phyloP scores from a whole-genome alignment of 176 grass and related monocot species.

The Eleusine coracana region DNA sequence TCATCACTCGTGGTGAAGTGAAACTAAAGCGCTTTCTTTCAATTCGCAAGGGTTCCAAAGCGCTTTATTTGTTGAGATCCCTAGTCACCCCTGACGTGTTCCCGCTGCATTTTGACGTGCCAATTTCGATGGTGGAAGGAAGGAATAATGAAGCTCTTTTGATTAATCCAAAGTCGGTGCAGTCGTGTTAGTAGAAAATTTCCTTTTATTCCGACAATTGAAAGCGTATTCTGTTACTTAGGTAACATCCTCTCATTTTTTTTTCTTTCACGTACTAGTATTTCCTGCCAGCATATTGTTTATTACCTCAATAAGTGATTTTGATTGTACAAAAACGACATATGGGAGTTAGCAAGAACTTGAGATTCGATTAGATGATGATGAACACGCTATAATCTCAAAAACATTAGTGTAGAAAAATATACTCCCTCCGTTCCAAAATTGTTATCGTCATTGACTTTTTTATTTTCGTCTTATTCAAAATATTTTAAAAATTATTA shows the following conservation, averaged over 20 bases:
- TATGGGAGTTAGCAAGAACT: no score
- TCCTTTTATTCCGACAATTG: slow-evolving; percentile 2
- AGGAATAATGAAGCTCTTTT: slow-evolving; percentile 17
- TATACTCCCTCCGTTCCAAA: no score
- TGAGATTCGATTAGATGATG: no score
- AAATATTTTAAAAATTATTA: no score
- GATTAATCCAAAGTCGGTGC: slow-evolving; percentile 14
- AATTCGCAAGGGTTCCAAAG: not conserved
- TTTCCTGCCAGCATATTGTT: no score
- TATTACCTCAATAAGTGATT: no score
- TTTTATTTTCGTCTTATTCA: no score
- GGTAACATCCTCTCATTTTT: not conserved
- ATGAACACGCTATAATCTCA: no score
- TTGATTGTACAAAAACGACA: no score
- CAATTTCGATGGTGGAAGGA: slow-evolving; percentile 25
- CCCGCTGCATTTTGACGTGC: slow-evolving; percentile 25
- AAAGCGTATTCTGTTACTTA: not conserved
- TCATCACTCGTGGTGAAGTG: no score
- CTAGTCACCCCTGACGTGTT: slow-evolving; percentile 51
- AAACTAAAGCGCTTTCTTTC: slow-evolving; percentile 32
- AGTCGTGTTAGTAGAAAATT: not conserved
- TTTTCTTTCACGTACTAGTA: not conserved
- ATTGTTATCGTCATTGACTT: no score
- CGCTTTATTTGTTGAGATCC: slow-evolving; percentile 32
- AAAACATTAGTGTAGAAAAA: no score